phyloP scores from a whole-genome alignment of 495 filamentous ascomycete species.

The Penicillium dipodomyicola region DNA sequence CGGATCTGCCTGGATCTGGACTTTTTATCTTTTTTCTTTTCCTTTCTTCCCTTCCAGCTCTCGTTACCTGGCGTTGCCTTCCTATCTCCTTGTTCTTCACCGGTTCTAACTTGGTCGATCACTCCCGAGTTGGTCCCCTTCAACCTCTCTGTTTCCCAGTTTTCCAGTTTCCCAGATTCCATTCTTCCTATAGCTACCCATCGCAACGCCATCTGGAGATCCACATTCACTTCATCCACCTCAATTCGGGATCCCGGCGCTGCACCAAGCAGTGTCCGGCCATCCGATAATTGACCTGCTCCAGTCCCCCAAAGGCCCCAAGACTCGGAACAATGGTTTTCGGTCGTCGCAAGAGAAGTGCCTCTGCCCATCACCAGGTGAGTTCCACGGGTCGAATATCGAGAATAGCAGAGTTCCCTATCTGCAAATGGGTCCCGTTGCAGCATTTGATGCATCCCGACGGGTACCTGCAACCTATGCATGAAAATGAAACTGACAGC shows the following conservation, averaged over 20 bases:
- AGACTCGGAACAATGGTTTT: conserved; percentile 46
- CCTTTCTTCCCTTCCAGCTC: not conserved
- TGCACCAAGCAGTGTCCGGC: conserved; percentile 31
- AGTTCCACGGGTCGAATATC: conserved; percentile 22
- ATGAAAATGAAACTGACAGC: conserved; percentile 15
- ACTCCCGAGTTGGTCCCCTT: conserved; percentile 8
- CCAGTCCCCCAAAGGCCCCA: not conserved
- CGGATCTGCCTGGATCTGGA: conserved; percentile 5
- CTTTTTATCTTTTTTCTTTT: conserved; percentile 5
- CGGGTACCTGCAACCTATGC: conserved; percentile 15
- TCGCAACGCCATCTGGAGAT: conserved; percentile 7
- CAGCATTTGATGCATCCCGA: conserved; percentile 1
- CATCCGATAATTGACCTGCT: conserved; percentile 12
- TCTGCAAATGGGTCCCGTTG: not conserved
- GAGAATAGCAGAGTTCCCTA: not conserved
- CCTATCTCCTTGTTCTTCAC: conserved; percentile 10
- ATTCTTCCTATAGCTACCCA: conserved; percentile 12
- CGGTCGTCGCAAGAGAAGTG: conserved; percentile 47
- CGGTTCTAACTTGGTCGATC: not conserved
- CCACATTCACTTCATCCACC: conserved; percentile 15
- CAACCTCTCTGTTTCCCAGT: conserved; percentile 6
- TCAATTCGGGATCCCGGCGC: conserved; percentile 27
- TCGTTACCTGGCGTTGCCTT: conserved; percentile 1
- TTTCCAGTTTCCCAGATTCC: not conserved
- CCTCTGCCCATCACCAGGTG: conserved; percentile 54